phyloP scores from a whole-genome alignment of 139 green algal genomes.

The Ettlia oleoabundans region DNA sequence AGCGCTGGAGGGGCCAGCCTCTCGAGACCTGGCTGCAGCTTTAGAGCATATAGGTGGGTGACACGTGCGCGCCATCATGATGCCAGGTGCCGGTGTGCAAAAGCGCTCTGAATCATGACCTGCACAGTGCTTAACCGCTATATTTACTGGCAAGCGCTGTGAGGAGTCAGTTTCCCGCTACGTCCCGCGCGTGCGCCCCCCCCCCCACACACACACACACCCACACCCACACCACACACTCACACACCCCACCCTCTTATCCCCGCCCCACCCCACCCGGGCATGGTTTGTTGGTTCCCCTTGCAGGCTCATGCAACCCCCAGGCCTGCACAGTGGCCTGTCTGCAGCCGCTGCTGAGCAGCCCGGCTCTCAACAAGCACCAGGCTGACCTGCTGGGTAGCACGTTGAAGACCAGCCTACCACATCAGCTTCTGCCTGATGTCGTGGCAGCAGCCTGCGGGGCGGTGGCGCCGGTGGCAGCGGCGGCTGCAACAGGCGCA shows the following conservation, averaged over 20 bases:
- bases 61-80: no score
- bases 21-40: constrained; percentile 6
- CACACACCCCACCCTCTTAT: background rate
- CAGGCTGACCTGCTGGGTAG: constrained; percentile 6
- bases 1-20: background rate
- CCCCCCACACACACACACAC: no score
- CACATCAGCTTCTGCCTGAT: constrained; percentile 10
- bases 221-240: no score
- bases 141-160: no score
- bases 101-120: no score
- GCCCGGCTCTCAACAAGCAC: background rate
- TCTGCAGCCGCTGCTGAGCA: constrained; percentile 16
- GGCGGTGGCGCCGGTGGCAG: background rate
- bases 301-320: constrained; percentile 14
- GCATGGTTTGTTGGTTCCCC: background rate
- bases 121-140: no score
- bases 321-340: background rate
- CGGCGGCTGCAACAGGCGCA: background rate
- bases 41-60: constrained; percentile 3
- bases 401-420: background rate
- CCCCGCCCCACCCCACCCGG: background rate
- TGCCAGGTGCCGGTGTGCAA: no score
- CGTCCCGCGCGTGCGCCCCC: no score
- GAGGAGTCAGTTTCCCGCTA: no score
- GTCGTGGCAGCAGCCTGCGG: constrained; percentile 3